Percentiles rank a stretch among this genome's conserved stretches.
Evolutionary conservation across 2,329 filamentous ascomycete genomes (phyloP).

Genomic region (Aspergillus texensis): DNA sequence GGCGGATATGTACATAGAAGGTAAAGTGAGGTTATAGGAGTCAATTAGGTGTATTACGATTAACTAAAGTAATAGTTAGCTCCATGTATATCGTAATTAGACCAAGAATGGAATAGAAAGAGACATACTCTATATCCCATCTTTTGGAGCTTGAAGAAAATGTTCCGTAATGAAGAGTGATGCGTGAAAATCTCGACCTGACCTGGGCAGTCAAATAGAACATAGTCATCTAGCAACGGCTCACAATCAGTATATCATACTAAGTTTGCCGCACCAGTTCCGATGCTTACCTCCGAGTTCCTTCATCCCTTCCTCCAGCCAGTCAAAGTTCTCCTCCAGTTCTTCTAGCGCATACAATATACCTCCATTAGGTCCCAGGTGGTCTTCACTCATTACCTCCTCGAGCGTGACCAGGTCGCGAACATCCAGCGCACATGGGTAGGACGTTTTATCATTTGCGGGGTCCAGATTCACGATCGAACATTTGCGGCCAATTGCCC

Average conservation of each 20-base stretch:
- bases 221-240: slow-evolving; percentile 71
- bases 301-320: slow-evolving; percentile 80
- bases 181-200: slow-evolving; percentile 98
- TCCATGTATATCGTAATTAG: not conserved
- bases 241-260: slow-evolving; percentile 9
- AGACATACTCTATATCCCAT: slow-evolving; percentile 80
- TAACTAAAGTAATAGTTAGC: slow-evolving; percentile 59
- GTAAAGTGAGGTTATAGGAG: slow-evolving; percentile 88
- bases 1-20: slow-evolving; percentile 92
- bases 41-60: slow-evolving; percentile 93
- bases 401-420: slow-evolving; percentile 86
- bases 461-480: slow-evolving; percentile 96
- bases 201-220: slow-evolving; percentile 94
- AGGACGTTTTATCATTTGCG: slow-evolving; percentile 89
- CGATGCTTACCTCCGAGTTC: slow-evolving; percentile 63
- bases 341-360: slow-evolving; percentile 94
- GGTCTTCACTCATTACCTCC: slow-evolving; percentile 90
- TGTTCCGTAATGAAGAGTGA: slow-evolving; percentile 86
- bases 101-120: not conserved
- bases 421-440: slow-evolving; percentile 88
- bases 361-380: slow-evolving; percentile 88
- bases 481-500: slow-evolving; percentile 90
- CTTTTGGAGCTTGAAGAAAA: slow-evolving; percentile 89
- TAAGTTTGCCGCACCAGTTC: not conserved
- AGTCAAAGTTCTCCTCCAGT: slow-evolving; percentile 90